Percentiles rank a stretch among this genome's conserved stretches.
phyloP scores from a whole-genome alignment of 2,329 filamentous ascomycete species.

The Fusarium foetens region DNA sequence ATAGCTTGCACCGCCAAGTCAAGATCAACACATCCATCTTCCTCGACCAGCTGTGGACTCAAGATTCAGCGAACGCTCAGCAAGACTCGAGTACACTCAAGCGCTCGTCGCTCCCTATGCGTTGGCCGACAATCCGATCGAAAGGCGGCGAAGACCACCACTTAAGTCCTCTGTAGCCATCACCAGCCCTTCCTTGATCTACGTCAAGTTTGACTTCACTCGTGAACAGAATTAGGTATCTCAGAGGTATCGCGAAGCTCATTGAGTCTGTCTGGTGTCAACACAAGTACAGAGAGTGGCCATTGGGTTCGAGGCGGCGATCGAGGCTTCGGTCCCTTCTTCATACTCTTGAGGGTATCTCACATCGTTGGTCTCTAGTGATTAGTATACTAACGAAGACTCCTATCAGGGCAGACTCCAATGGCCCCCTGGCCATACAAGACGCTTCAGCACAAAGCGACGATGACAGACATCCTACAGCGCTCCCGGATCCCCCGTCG shows the following conservation, averaged over 20 bases:
- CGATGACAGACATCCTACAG: too few relatives aligned
- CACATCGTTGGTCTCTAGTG: rapidly evolving
- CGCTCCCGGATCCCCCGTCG: too few relatives aligned
- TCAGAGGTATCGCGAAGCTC: background rate
- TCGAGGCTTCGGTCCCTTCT: too few relatives aligned
- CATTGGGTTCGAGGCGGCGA: background rate
- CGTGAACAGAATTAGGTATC: rapidly evolving
- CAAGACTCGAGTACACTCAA: background rate
- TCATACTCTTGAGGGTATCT: background rate
- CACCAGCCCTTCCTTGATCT: background rate
- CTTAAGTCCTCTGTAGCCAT: background rate
- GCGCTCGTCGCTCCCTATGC: background rate
- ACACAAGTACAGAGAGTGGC: background rate
- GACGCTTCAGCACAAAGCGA: background rate
- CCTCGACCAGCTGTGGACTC: rapidly evolving
- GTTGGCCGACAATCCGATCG: too few relatives aligned
- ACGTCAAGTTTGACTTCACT: background rate
- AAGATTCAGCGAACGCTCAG: background rate
- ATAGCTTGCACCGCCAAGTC: background rate
- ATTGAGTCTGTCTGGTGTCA: background rate
- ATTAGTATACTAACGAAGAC: background rate
- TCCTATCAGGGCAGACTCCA: background rate
- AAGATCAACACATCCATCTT: too few relatives aligned
- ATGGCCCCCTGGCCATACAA: too few relatives aligned
- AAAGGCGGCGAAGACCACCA: background rate